Base-by-base conservation (phyloP, 352 stramenopile genomes). In the Globisporangium spiculum region DNA sequence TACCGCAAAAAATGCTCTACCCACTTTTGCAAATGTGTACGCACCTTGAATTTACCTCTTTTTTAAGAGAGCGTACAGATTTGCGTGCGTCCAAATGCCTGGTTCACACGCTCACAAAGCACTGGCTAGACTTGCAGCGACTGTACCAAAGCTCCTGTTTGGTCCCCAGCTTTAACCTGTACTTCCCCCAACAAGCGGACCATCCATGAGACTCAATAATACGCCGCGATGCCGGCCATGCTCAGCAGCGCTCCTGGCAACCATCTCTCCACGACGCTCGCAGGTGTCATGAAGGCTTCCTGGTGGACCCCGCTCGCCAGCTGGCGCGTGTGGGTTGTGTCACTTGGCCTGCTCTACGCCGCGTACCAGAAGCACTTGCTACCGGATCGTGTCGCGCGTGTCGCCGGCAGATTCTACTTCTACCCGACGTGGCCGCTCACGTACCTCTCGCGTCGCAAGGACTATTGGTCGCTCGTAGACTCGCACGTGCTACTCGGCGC, bases 401-500 rank as follows among this genome's bases (percentile, higher is more conserved):
- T 97, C 62, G 91, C 91, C 4, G 93, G 88, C 8, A 82, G 84
- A 27, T 67, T 87, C 12, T 88, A 89, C 55, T 98, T 98, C 80
- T 98, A 96, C 75, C 95, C 95, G 27, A 98, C 94, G 22, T 89
- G 94, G 73, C 95, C 95, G 6, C 87, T 98, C 60, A 98, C 95
- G 56, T 93, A 96, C 70, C 78, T 92, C 18, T 84, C 83, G 60
- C 77, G 92, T n/a, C 84, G 94, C 54, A 78, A 78, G 41, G 90
- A 95, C 78, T 98, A 97, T 79, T 97, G 83, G 66, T 97, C 92
- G 41, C 76, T 91, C 54, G 82, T 98, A 44, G 95, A 98, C 72
- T 93, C 94, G 68, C 88, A 97, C 69, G 90, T 98, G 18, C 66
- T 98, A 2, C 74, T 98, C 41, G 95, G 95, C 36, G 95, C 91